A percentile compares a stretch with the other conserved stretches of the same genome.
These are phyloP conservation scores for Celoporthe dispersa DNA, from an alignment of 2,329 filamentous ascomycete genomes.

Conservation along the genomic window DNA sequence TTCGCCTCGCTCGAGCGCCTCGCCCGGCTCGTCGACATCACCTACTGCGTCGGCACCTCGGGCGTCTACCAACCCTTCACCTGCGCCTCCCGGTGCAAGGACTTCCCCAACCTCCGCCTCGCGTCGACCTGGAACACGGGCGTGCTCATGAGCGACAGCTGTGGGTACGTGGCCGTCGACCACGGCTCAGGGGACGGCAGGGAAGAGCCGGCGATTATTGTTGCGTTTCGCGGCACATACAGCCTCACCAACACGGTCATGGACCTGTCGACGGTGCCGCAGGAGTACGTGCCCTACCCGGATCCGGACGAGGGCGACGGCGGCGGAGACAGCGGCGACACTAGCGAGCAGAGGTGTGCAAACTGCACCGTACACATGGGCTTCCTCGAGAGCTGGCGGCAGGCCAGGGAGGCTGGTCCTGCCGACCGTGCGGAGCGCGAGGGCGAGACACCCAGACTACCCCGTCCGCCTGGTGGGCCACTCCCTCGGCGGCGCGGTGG, in stretches of 20 bases:
- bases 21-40: slow-evolving; percentile 89
- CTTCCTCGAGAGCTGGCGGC: slow-evolving; percentile 84
- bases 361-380: slow-evolving; percentile 95
- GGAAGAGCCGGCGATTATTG: slow-evolving; percentile 61
- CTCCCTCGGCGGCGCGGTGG: slow-evolving; percentile 89
- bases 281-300: slow-evolving; percentile 89
- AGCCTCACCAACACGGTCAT: slow-evolving; percentile 89
- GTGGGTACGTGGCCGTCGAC: slow-evolving; percentile 91
- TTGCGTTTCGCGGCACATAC: slow-evolving; percentile 94
- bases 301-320: slow-evolving; percentile 49
- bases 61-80: slow-evolving; percentile 83
- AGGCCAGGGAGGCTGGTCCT: slow-evolving; percentile 73
- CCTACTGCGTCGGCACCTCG: slow-evolving; percentile 87
- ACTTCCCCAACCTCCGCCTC: slow-evolving; percentile 81
- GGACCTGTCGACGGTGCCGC: slow-evolving; percentile 86
- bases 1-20: slow-evolving; percentile 86
- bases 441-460: slow-evolving; percentile 69
- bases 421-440: slow-evolving; percentile 64
- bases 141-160: slow-evolving; percentile 82
- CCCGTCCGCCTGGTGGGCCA: slow-evolving; percentile 83
- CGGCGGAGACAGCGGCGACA: neutral
- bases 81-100: slow-evolving; percentile 82
- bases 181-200: slow-evolving; percentile 50
- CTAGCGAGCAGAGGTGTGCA: slow-evolving; percentile 58
- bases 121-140: slow-evolving; percentile 91